Evolutionary conservation across 2,329 filamentous ascomycete genomes (phyloP).

Genomic region (Aspergillus sp.): DNA sequence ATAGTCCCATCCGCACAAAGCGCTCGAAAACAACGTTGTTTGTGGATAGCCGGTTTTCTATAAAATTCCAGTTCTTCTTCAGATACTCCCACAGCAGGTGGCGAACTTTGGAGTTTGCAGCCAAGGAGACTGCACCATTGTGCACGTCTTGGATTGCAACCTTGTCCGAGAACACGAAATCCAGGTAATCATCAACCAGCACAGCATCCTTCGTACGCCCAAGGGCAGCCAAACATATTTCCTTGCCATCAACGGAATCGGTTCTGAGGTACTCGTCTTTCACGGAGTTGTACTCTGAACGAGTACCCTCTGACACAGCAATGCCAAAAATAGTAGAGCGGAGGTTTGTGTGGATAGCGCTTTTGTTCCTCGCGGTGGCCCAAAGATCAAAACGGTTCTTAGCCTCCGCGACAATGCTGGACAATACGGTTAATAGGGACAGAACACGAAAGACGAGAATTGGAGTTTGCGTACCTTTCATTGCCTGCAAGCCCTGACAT

Average conservation of each 20-base stretch:
- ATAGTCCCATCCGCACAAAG: conserved; percentile 75
- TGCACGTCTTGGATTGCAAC: conserved; percentile 87
- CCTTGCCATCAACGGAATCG: conserved; percentile 85
- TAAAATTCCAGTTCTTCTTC: conserved; percentile 75
- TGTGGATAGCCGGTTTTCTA: conserved; percentile 68
- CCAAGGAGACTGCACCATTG: conserved; percentile 70
- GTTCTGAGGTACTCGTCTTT: conserved; percentile 83
- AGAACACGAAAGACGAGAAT: conserved; percentile 26
- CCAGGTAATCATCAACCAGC: conserved; percentile 66
- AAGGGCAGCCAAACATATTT: conserved; percentile 75
- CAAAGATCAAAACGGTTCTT: conserved; percentile 79
- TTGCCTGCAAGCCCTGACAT: conserved; percentile 76
- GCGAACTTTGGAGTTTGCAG: conserved; percentile 72
- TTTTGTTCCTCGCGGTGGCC: conserved; percentile 63
- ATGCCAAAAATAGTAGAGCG: conserved; percentile 78
- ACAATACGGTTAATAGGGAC: conserved; percentile 9
- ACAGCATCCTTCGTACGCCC: conserved; percentile 69
- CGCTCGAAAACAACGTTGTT: conserved; percentile 90
- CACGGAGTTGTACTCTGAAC: conserved; percentile 69
- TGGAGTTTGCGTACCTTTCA: conserved; percentile 55
- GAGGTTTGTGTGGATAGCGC: conserved; percentile 76
- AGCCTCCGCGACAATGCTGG: conserved; percentile 69
- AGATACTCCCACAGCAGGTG: conserved; percentile 79
- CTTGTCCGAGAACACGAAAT: conserved; percentile 78
- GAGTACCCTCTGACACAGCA: conserved; percentile 70